A percentile compares a stretch with the other conserved stretches of the same genome.
Conservation (phyloP, 495 filamentous ascomycete genomes). For the Penicilliopsis zonata region DNA sequence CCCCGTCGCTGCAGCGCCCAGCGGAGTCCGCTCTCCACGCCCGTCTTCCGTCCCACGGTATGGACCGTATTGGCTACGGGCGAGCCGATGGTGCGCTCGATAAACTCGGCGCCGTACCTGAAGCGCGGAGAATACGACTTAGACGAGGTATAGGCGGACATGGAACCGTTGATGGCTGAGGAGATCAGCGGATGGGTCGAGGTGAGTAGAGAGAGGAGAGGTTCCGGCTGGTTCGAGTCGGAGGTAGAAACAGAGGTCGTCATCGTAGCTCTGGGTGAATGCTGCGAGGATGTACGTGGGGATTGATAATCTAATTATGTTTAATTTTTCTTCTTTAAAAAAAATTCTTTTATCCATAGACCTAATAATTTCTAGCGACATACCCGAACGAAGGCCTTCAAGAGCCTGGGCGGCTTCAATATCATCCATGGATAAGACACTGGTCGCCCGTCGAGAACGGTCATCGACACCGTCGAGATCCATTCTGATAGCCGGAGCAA, state of each 20-base stretch:
- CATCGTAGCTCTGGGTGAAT: constrained; percentile 7
- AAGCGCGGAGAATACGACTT: constrained; percentile 83
- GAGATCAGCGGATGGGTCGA: constrained; percentile 68
- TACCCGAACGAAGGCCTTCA: constrained; percentile 73
- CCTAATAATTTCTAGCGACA: constrained; percentile 8
- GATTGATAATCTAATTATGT: too few relatives aligned
- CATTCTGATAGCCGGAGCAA: constrained; percentile 26
- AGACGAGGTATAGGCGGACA: constrained; percentile 66
- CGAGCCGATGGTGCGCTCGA: constrained; percentile 69
- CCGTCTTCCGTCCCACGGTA: constrained; percentile 68
- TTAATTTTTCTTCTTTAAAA: too few relatives aligned
- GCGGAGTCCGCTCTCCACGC: constrained; percentile 69
- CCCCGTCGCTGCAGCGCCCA: constrained; percentile 53
- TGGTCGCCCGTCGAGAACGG: constrained; percentile 31
- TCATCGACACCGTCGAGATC: constrained; percentile 28
- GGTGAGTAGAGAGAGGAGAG: constrained; percentile 67
- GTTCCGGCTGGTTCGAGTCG: constrained; percentile 42
- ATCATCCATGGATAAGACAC: constrained; percentile 64
- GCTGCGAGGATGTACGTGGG: constrained; percentile 15
- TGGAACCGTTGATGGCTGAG: constrained; percentile 66
- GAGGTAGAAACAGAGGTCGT: constrained; percentile 7
- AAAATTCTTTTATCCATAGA: too few relatives aligned
- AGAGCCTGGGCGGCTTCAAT: constrained; percentile 83
- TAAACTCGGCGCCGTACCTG: constrained; percentile 69
- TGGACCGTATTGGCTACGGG: constrained; percentile 74